phyloP scores from a whole-genome alignment of 1,284 basidiomycete genomes.

The Omphalotus olearius region DNA sequence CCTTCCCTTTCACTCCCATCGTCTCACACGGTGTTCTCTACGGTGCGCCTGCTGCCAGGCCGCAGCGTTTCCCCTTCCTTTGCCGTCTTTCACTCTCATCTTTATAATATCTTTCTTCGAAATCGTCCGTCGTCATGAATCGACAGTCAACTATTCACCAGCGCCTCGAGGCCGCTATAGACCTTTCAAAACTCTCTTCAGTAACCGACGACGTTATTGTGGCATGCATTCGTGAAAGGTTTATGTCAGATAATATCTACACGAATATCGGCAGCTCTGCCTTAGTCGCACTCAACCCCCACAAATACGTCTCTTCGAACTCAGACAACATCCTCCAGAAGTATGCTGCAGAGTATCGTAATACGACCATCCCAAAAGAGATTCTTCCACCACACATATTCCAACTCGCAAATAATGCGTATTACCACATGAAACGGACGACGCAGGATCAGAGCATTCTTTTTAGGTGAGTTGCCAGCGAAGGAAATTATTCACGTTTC shows the following conservation, averaged over 20 bases:
- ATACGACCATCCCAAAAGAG: slow-evolving; percentile 51
- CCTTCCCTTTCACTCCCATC: slow-evolving; percentile 1
- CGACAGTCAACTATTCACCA: slow-evolving; percentile 41
- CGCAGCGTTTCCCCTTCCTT: neutral
- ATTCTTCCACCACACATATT: slow-evolving; percentile 80
- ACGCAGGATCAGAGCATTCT: slow-evolving; percentile 90
- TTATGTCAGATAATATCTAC: slow-evolving; percentile 82
- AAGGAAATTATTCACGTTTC: neutral
- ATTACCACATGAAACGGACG: slow-evolving; percentile 95
- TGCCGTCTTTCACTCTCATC: neutral
- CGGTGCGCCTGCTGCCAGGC: slow-evolving; percentile 11
- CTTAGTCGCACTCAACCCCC: slow-evolving; percentile 83
- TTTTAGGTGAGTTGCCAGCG: slow-evolving; percentile 57
- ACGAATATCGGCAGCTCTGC: slow-evolving; percentile 68
- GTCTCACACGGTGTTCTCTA: neutral
- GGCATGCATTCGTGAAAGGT: slow-evolving; percentile 81
- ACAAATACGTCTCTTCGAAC: slow-evolving; percentile 80
- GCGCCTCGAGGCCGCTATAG: slow-evolving; percentile 61
- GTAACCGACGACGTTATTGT: slow-evolving; percentile 77
- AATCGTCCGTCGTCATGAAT: slow-evolving; percentile 2
- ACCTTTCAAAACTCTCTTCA: slow-evolving; percentile 58
- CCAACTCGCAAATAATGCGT: slow-evolving; percentile 84
- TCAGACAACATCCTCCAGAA: slow-evolving; percentile 80
- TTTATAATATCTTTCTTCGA: neutral
- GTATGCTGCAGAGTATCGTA: slow-evolving; percentile 76